Percentiles rank a stretch among this genome's conserved stretches.
These are phyloP conservation scores for Pestalotiopsis fici DNA, from an alignment of 2,329 filamentous ascomycete genomes.

Conservation along the genomic window DNA sequence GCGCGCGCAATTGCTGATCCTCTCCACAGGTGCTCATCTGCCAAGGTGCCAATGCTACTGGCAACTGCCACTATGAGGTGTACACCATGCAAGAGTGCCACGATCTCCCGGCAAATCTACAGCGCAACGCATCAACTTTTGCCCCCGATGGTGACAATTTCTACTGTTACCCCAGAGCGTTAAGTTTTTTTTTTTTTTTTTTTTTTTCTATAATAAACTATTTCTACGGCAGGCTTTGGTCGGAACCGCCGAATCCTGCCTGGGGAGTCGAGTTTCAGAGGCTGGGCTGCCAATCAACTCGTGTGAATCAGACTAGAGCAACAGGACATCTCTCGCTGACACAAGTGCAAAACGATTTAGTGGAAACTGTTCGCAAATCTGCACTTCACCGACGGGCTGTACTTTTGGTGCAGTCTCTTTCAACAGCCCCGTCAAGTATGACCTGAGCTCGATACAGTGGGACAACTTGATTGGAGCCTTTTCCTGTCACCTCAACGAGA, in stretches of 20 bases:
- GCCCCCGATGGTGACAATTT: conserved; percentile 51
- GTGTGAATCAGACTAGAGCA: background rate
- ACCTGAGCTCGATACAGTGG: conserved; percentile 48
- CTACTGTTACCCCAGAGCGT: conserved; percentile 45
- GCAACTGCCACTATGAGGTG: conserved; percentile 43
- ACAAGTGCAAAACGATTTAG: conserved; percentile 12
- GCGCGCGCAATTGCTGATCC: too few relatives aligned
- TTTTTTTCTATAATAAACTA: too few relatives aligned
- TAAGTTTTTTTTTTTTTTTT: conserved; percentile 22
- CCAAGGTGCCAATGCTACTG: conserved; percentile 50
- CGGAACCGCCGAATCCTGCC: background rate
- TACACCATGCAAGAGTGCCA: conserved; percentile 46
- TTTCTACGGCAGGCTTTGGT: too few relatives aligned
- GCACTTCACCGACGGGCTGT: conserved; percentile 53
- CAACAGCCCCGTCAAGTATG: conserved; percentile 45
- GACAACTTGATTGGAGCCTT: conserved; percentile 38
- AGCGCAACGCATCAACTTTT: conserved; percentile 47
- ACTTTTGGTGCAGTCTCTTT: conserved; percentile 51
- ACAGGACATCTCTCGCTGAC: background rate
- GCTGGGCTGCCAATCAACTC: background rate
- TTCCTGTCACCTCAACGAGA: conserved; percentile 32
- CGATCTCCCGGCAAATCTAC: conserved; percentile 42
- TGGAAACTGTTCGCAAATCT: conserved; percentile 41
- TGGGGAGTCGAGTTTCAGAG: background rate
- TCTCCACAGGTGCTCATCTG: conserved; percentile 48